A percentile compares a stretch with the other conserved stretches of the same genome.
These are phyloP conservation scores for Prosopis cineraria DNA, from an alignment of 306 rosid species.

Conservation along the genomic window DNA sequence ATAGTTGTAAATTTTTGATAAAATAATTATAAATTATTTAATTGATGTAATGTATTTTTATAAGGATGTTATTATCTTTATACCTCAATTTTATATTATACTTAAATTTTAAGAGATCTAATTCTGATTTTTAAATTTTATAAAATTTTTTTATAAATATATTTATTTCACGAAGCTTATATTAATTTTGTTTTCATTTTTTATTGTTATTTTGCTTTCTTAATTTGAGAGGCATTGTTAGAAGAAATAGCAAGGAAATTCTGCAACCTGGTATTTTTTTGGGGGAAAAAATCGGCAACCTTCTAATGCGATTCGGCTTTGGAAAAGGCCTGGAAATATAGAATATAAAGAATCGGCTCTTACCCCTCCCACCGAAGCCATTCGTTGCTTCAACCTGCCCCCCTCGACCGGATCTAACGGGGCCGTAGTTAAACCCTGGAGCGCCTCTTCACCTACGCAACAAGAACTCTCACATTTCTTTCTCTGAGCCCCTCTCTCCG, in stretches of 20 bases:
- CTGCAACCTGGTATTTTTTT: neutral
- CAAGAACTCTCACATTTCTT: neutral
- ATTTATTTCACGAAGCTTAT: no score
- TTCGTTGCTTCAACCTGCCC: neutral
- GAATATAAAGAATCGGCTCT: neutral
- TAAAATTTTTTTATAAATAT: no score
- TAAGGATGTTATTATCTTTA: no score
- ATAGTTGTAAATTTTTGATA: no score
- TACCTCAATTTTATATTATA: no score
- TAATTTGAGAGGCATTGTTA: neutral
- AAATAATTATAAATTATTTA: no score
- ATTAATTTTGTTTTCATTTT: no score
- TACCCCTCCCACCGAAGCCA: neutral
- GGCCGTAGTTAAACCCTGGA: neutral
- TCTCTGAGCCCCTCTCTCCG: neutral
- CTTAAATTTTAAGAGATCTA: no score
- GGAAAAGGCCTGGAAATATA: constrained; percentile 7
- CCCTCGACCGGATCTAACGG: neutral
- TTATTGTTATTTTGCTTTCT: neutral
- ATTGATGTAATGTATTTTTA: no score
- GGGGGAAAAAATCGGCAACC: neutral
- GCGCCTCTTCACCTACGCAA: neutral
- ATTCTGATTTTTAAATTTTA: no score
- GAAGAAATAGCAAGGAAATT: neutral
- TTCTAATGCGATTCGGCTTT: neutral